Evolutionary conservation across 2,329 filamentous ascomycete genomes (phyloP).

Genomic region (Lachnum nothofagi): DNA sequence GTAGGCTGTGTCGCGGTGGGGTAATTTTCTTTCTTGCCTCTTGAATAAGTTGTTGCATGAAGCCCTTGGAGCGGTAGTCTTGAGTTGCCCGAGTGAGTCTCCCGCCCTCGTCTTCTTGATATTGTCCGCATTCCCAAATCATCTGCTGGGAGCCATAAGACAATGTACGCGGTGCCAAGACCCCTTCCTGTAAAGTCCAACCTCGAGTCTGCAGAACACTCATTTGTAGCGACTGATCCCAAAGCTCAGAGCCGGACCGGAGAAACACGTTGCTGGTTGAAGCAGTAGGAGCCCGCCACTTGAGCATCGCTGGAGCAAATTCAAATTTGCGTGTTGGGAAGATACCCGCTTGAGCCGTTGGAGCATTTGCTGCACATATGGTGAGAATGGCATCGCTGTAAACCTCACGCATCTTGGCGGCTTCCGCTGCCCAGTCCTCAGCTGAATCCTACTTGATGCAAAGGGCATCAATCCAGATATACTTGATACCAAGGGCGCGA

Average conservation of each 20-base stretch:
- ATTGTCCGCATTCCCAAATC: conserved; percentile 19
- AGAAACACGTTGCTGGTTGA: conserved; percentile 10
- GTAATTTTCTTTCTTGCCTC: not conserved
- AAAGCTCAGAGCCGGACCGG: conserved; percentile 16
- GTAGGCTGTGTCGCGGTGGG: not conserved
- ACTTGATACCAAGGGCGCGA: conserved; percentile 9
- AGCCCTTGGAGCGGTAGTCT: conserved; percentile 17
- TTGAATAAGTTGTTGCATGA: conserved; percentile 16
- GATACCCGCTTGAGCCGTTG: conserved; percentile 16
- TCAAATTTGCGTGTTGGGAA: conserved; percentile 10
- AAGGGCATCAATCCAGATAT: conserved; percentile 20
- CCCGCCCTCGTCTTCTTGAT: conserved; percentile 19
- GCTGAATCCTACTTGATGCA: conserved; percentile 18
- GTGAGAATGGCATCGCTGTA: conserved; percentile 19
- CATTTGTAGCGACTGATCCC: conserved; percentile 16
- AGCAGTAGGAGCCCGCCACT: conserved; percentile 6
- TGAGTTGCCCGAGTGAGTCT: conserved; percentile 15
- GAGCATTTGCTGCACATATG: conserved; percentile 15
- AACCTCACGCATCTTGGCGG: conserved; percentile 18
- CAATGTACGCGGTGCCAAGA: conserved; percentile 16
- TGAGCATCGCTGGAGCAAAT: not conserved
- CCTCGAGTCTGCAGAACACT: conserved; percentile 15
- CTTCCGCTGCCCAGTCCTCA: conserved; percentile 19
- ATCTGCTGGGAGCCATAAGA: conserved; percentile 20
- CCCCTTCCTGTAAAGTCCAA: conserved; percentile 19